Evolutionary conservation across 306 rosid species (phyloP), one percentile per base, ranked within the genome.

Genomic region (Malus sieversii): DNA sequence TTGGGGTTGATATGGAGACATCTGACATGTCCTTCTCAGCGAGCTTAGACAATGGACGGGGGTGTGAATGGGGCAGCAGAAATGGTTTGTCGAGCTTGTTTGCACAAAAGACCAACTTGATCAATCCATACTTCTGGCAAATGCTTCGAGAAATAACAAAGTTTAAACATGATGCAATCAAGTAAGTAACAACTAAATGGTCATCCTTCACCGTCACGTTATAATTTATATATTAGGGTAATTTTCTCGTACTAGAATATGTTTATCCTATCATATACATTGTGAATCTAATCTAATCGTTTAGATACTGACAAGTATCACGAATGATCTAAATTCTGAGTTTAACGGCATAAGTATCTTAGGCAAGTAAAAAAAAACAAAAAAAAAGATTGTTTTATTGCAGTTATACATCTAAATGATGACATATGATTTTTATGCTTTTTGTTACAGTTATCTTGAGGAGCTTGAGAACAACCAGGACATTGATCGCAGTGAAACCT

Each of bases 51-150:
- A 70, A 80, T 12, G 97, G 97, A 59, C 78, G 66, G 4, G 97
- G 96, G 29, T 91, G 79, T 33, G 98, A 93, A 82, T 93, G 97
- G 97, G 98, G 98, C 6, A 92, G 92, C 72, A 76, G 96, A 80
- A 95, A 82, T 73, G 92, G 98, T 18, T 65, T 90, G 58, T 86
- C 92, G 8, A 32, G 97, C 81, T 79, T 95, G 64, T 95, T 92
- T 81, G 90, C 97, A 1, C 98, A 95, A 82, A 95, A 92, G 79
- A 82, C 23, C 57, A 95, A 95, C 77, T 53, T 71, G 19, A 42
- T 95, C 9, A 92, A 89, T 76, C 97, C 96, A 16, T 81, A 79
- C 75, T 95, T 95, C 63, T 90, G 83, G 92, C 85, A 89, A 83
- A 95, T 95, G 98, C 66, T 95, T 52, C 73, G 87, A 78, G 98